These are phyloP conservation scores for Ambrosiella beaveri DNA, from an alignment of 2,329 filamentous ascomycete genomes.

Conservation along the genomic window DNA sequence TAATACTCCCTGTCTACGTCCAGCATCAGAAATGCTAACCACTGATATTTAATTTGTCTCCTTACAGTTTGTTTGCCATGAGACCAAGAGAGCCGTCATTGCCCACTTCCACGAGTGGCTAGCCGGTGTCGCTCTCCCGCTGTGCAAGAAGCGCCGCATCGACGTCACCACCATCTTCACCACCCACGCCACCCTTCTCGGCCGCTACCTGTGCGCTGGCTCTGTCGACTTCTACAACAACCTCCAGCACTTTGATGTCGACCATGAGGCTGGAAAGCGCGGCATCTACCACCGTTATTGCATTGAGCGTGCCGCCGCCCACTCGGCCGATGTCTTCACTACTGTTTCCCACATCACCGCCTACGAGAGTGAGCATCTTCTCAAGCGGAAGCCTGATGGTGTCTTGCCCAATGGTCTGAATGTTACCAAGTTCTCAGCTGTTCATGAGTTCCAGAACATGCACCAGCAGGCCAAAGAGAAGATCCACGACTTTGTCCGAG, in stretches of 20 bases:
- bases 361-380: constrained; percentile 90
- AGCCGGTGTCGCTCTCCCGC: constrained; percentile 76
- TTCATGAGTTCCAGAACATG: constrained; percentile 97
- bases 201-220: constrained; percentile 88
- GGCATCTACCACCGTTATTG: constrained; percentile 98
- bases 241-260: constrained; percentile 88
- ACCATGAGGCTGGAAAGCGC: constrained; percentile 89
- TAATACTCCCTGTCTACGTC: background rate
- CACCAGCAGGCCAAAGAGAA: constrained; percentile 94
- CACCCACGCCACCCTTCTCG: constrained; percentile 79
- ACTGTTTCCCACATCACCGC: constrained; percentile 98
- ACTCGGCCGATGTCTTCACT: constrained; percentile 90
- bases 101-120: constrained; percentile 99
- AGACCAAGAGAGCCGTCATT: constrained; percentile 81
- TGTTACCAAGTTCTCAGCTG: constrained; percentile 94
- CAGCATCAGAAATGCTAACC: background rate
- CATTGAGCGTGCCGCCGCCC: constrained; percentile 84
- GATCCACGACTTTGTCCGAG: constrained; percentile 94
- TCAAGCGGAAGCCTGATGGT: constrained; percentile 94
- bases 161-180: constrained; percentile 98
- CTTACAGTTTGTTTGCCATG: constrained; percentile 72
- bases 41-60: background rate
- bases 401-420: constrained; percentile 94
- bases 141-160: constrained; percentile 85
- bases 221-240: constrained; percentile 99